Evolutionary conservation across 306 rosid genomes (phyloP).

Genomic region (Lathyrus aphaca): DNA sequence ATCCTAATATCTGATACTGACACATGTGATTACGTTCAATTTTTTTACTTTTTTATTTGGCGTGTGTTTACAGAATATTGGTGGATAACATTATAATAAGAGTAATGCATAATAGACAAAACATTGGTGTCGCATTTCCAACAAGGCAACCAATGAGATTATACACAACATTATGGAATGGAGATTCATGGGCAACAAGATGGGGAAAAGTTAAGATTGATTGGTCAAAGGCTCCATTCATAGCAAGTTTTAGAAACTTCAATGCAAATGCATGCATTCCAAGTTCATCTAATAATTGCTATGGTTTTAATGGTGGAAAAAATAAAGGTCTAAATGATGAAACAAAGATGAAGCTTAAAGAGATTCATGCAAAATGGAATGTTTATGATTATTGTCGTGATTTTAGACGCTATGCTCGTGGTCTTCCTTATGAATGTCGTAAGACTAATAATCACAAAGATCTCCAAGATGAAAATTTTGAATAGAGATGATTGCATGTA

Average conservation of each 20-base stretch:
- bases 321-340: slow-evolving; percentile 13
- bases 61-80: slow-evolving; percentile 36
- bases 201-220: slow-evolving; percentile 48
- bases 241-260: slow-evolving; percentile 43
- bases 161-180: slow-evolving; percentile 52
- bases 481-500: background rate
- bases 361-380: slow-evolving; percentile 37
- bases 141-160: slow-evolving; percentile 51
- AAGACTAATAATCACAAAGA: background rate
- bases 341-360: slow-evolving; percentile 18
- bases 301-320: slow-evolving; percentile 8
- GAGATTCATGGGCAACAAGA: slow-evolving; percentile 55
- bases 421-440: slow-evolving; percentile 52
- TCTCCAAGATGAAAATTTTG: background rate
- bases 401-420: slow-evolving; percentile 48
- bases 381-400: slow-evolving; percentile 54
- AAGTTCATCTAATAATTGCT: slow-evolving; percentile 12
- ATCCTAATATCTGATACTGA: no score
- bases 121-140: slow-evolving; percentile 47
- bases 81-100: slow-evolving; percentile 51
- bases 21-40: background rate
- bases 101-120: slow-evolving; percentile 40
- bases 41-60: background rate
- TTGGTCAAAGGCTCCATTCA: slow-evolving; percentile 45
- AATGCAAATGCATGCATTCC: slow-evolving; percentile 42